These are phyloP conservation scores for Penicillium robsamsonii DNA, from an alignment of 495 filamentous ascomycete genomes.

Conservation along the genomic window DNA sequence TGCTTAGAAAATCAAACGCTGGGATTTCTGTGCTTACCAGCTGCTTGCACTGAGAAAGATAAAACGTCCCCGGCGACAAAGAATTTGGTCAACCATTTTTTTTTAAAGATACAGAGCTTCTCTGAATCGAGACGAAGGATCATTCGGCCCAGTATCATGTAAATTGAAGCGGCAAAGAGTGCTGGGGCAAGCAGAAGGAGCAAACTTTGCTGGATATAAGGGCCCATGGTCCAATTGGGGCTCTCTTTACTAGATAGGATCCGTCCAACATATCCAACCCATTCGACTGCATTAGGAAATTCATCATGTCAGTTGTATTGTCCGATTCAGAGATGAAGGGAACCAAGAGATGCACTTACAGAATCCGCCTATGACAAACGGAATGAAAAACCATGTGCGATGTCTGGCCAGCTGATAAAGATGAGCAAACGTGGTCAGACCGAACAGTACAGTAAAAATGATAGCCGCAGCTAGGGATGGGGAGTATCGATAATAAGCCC, in stretches of 20 bases:
- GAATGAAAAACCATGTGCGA: constrained; percentile 54
- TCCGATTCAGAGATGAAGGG: not conserved
- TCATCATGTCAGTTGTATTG: too few relatives aligned
- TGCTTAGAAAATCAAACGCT: not conserved
- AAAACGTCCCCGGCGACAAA: constrained; percentile 39
- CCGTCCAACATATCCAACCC: constrained; percentile 42
- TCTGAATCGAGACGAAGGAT: constrained; percentile 45
- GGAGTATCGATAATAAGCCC: constrained; percentile 30
- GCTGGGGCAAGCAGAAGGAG: constrained; percentile 52
- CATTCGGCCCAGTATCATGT: constrained; percentile 55
- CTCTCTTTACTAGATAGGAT: constrained; percentile 30
- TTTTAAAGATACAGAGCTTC: constrained; percentile 36
- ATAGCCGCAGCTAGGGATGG: constrained; percentile 48
- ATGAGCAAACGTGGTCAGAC: constrained; percentile 40
- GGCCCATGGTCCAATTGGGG: constrained; percentile 29
- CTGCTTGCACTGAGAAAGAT: constrained; percentile 44
- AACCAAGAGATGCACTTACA: constrained; percentile 35
- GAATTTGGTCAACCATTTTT: constrained; percentile 47
- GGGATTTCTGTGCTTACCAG: constrained; percentile 16
- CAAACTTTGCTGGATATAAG: constrained; percentile 50
- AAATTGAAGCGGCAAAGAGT: constrained; percentile 53
- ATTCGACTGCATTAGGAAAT: constrained; percentile 29
- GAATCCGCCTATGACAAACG: constrained; percentile 53
- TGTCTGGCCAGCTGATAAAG: constrained; percentile 43
- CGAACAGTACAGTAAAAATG: constrained; percentile 52